A percentile compares a stretch with the other conserved stretches of the same genome.
Conservation (phyloP, 2,329 filamentous ascomycete species). For the Aspergillus brasiliensis region DNA sequence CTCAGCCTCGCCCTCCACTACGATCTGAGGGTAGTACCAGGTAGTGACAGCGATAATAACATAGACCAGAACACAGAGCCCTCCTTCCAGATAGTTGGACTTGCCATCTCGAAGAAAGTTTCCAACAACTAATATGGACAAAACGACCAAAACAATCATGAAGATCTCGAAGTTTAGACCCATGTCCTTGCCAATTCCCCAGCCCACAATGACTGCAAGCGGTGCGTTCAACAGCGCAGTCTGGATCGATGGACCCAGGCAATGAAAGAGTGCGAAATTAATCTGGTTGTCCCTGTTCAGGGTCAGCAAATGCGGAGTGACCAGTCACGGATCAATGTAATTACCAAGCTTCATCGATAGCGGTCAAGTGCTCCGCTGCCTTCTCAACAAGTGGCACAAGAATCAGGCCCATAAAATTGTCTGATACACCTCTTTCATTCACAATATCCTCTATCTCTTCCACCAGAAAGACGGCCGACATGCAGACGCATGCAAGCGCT, state of each 20-base stretch:
- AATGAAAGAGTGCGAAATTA: constrained; percentile 83
- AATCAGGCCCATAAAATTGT: constrained; percentile 70
- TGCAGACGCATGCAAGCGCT: constrained; percentile 68
- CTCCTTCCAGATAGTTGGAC: constrained; percentile 87
- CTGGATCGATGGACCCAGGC: constrained; percentile 83
- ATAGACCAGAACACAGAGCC: constrained; percentile 70
- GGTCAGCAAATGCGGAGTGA: constrained; percentile 4
- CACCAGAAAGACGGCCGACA: constrained; percentile 75
- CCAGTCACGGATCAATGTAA: background rate
- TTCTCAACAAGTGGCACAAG: constrained; percentile 81
- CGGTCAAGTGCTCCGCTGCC: constrained; percentile 80
- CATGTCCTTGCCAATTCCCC: constrained; percentile 72
- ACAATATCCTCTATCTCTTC: constrained; percentile 69
- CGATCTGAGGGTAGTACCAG: constrained; percentile 63
- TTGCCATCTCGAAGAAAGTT: constrained; percentile 86
- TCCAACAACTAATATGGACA: constrained; percentile 83
- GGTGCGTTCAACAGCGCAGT: constrained; percentile 87
- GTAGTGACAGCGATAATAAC: constrained; percentile 63
- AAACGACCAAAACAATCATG: constrained; percentile 77
- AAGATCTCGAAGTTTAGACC: constrained; percentile 85
- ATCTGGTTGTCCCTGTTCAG: constrained; percentile 55
- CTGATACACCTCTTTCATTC: constrained; percentile 52
- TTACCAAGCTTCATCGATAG: constrained; percentile 81
- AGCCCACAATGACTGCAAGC: constrained; percentile 78
- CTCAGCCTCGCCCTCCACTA: constrained; percentile 11